A percentile compares a stretch with the other conserved stretches of the same genome.
Conservation (phyloP, 2,329 filamentous ascomycete species). For the Fusarium paranaense region DNA sequence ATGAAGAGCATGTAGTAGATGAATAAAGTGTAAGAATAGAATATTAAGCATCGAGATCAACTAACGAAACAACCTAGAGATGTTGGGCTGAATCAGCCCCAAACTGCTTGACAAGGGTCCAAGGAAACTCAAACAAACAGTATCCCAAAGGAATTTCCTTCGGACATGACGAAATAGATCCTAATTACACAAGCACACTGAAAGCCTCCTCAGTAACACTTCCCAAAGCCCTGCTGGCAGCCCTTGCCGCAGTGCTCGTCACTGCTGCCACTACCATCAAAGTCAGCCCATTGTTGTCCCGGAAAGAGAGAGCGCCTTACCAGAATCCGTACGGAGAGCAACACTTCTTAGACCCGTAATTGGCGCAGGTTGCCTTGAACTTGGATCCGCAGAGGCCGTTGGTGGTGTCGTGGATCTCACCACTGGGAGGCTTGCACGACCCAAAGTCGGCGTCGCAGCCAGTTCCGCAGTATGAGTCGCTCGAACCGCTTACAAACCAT, state of each 20-base stretch:
- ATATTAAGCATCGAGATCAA: neutral
- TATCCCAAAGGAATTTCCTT: neutral
- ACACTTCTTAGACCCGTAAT: conserved; percentile 49
- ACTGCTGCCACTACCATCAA: conserved; percentile 43
- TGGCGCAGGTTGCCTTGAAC: conserved; percentile 48
- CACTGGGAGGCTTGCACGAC: conserved; percentile 43
- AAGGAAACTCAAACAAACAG: conserved; percentile 14
- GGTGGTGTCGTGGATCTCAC: conserved; percentile 46
- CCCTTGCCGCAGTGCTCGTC: conserved; percentile 47
- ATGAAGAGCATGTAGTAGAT: too few relatives aligned
- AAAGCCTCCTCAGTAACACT: conserved; percentile 38
- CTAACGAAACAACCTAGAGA: neutral
- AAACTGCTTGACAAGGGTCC: neutral
- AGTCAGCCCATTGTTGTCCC: conserved; percentile 5
- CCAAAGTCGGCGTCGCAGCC: conserved; percentile 53
- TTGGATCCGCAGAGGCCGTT: conserved; percentile 51
- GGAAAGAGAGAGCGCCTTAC: conserved; percentile 36
- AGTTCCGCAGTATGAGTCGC: conserved; percentile 50
- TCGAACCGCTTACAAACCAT: conserved; percentile 45
- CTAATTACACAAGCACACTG: neutral
- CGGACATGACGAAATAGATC: neutral
- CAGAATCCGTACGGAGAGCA: conserved; percentile 52
- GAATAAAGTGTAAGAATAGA: neutral
- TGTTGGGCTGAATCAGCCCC: neutral
- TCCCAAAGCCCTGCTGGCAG: conserved; percentile 50